phyloP scores from a whole-genome alignment of 805 yeast species.

The Nakazawaea ernobii region DNA sequence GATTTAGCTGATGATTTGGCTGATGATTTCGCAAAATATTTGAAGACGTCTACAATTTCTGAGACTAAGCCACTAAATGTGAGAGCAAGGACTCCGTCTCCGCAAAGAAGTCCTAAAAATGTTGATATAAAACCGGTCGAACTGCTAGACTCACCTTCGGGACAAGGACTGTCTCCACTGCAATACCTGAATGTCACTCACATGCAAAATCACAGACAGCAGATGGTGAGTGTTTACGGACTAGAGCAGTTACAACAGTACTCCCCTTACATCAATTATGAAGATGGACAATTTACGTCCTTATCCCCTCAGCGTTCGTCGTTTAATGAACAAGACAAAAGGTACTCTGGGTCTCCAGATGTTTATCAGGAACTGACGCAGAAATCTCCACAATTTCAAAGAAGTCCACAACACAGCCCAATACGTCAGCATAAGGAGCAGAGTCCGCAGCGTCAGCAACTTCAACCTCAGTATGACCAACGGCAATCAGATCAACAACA shows the following conservation, averaged over 20 bases:
- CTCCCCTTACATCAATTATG: slow-evolving; percentile 10
- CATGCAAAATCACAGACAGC: background rate
- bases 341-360: slow-evolving; percentile 3
- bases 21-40: slow-evolving; percentile 2
- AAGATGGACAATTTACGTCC: slow-evolving; percentile 6
- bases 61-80: slow-evolving; percentile 5
- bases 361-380: background rate
- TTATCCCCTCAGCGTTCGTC: slow-evolving; percentile 3
- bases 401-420: background rate
- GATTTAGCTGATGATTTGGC: slow-evolving; percentile 1
- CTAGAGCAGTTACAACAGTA: slow-evolving; percentile 10
- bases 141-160: background rate
- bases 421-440: background rate
- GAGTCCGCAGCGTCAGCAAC: background rate
- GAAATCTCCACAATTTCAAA: background rate
- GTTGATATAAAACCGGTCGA: too few species aligned
- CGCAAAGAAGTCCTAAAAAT: background rate
- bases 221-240: slow-evolving; percentile 7
- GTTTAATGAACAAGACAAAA: background rate
- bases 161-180: background rate
- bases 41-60: slow-evolving; percentile 6
- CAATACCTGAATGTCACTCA: background rate
- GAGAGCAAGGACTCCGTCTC: background rate
- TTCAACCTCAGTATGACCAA: background rate
- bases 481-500: background rate